Percentiles rank a stretch among this genome's conserved stretches.
phyloP scores from a whole-genome alignment of 2,329 filamentous ascomycete species.

The Nectriaceae sp. region DNA sequence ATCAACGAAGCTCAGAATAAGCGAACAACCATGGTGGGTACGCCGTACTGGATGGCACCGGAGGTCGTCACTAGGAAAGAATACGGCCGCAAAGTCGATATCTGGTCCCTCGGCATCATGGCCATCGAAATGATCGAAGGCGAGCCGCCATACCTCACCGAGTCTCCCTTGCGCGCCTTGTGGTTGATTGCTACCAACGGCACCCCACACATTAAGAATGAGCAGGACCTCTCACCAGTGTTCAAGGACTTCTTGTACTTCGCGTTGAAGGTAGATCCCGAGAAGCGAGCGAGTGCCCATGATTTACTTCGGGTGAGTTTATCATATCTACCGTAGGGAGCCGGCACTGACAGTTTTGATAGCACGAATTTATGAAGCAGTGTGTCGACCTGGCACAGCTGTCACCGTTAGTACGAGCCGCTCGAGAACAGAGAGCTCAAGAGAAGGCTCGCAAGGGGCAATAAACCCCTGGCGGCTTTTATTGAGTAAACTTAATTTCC shows the following conservation, averaged over 20 bases:
- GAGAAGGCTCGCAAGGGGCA: constrained; percentile 74
- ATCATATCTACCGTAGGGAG: constrained; percentile 22
- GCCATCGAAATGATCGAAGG: constrained; percentile 99
- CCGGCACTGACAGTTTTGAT: constrained; percentile 20
- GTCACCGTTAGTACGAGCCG: constrained; percentile 83
- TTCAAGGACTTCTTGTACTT: constrained; percentile 93
- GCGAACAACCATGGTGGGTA: constrained; percentile 98
- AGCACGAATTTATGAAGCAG: constrained; percentile 81
- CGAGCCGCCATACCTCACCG: constrained; percentile 94
- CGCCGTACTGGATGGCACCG: constrained; percentile 99
- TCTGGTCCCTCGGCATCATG: constrained; percentile 99
- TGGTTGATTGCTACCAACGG: constrained; percentile 98
- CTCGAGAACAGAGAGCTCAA: constrained; percentile 80
- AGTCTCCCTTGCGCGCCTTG: constrained; percentile 87
- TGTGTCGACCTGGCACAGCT: constrained; percentile 76
- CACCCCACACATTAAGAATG: constrained; percentile 92
- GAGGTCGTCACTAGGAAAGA: constrained; percentile 97
- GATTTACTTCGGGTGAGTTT: constrained; percentile 82
- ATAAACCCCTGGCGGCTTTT: constrained; percentile 17
- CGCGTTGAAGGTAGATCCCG: constrained; percentile 93
- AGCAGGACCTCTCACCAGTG: constrained; percentile 75
- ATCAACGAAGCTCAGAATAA: constrained; percentile 98
- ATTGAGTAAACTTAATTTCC: neutral
- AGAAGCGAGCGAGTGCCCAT: constrained; percentile 93
- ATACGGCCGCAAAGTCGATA: constrained; percentile 97